These are phyloP conservation scores for Ceratobasidium sp. DNA, from an alignment of 1,284 basidiomycete genomes.

Conservation along the genomic window DNA sequence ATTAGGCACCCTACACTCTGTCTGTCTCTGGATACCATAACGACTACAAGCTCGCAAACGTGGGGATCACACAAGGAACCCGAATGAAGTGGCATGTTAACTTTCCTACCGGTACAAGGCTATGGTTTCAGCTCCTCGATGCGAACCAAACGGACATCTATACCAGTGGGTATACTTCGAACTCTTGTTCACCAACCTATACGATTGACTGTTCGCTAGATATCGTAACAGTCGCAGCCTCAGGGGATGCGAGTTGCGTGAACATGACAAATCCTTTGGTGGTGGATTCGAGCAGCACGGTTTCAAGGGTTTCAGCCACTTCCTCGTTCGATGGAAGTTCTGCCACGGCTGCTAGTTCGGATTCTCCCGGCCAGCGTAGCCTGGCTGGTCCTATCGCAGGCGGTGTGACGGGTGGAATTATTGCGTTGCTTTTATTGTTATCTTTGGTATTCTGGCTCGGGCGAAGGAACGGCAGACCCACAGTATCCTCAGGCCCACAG, in stretches of 20 bases:
- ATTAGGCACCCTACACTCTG: conserved; percentile 8
- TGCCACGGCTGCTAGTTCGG: background rate
- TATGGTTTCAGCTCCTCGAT: conserved; percentile 21
- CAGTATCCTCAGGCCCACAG: background rate
- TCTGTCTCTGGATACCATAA: conserved; percentile 11
- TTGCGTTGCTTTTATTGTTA: background rate
- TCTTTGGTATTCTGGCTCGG: background rate
- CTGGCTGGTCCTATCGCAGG: conserved; percentile 2
- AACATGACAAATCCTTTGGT: conserved; percentile 23
- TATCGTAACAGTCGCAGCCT: conserved; percentile 8
- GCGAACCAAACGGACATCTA: conserved; percentile 14
- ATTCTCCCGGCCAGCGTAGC: background rate
- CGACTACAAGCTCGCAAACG: conserved; percentile 16
- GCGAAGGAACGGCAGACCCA: background rate
- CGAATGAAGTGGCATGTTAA: conserved; percentile 31
- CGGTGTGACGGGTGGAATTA: conserved; percentile 6
- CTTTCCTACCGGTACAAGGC: conserved; percentile 22
- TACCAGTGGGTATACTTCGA: background rate
- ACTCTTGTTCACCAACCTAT: background rate
- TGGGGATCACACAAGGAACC: conserved; percentile 7
- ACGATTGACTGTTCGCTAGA: background rate
- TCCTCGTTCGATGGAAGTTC: background rate
- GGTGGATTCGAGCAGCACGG: conserved; percentile 2
- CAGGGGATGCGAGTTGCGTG: conserved; percentile 13
- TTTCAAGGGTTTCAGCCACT: background rate